Base-by-base conservation (phyloP, 495 filamentous ascomycete genomes). In the Aspergillus affinis region DNA sequence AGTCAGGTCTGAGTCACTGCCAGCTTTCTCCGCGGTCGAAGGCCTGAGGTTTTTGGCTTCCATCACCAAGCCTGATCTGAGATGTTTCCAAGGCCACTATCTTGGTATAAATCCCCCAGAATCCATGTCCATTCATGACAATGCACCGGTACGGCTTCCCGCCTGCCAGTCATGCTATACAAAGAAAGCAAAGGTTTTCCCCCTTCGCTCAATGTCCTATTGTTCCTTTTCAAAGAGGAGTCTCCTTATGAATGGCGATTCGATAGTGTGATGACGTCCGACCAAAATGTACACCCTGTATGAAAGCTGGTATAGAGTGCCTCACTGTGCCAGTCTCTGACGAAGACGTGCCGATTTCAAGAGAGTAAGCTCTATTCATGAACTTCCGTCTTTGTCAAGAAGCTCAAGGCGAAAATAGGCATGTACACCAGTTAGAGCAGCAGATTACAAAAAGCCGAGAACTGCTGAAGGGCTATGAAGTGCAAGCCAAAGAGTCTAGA, bases 151-250 rank as follows among this genome's bases (percentile, higher is more conserved):
- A 48, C 57, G 63, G 6, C 63, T 72, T 23, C 67, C 69, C 23
- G 69, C 69, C 3, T 72, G 69, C 57, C 69, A 63, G 21, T 65
- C 62, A 15, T 72, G 69, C 49, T 65, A 72, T 47, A 54, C 65
- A 29, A 62, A 63, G 50, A 72, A 72, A 60, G 53, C 58, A 45
- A 72, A 68, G 66, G 69, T 71, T 27, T 7, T 7, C 8, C 3
- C 29, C 6, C 29, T 32, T 10, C 29, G 29, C 29, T 8, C 29
- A 32, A 32, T 32, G 46, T 7, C 46, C 20, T 48, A 48, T n/a
- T 9, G 13, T 9, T n/a, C n/a, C n/a, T 1, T 2, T 46, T 46
- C 44, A 46, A 18, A 48, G 17, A 48, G 46, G 6, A 18, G 17
- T 17, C 46, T 18, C 17, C 17, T 48, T 18, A 48, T 18, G 0